A percentile compares a stretch with the other conserved stretches of the same genome.
phyloP scores from a whole-genome alignment of 2,329 filamentous ascomycete genomes.

The Cytospora chrysosperma region DNA sequence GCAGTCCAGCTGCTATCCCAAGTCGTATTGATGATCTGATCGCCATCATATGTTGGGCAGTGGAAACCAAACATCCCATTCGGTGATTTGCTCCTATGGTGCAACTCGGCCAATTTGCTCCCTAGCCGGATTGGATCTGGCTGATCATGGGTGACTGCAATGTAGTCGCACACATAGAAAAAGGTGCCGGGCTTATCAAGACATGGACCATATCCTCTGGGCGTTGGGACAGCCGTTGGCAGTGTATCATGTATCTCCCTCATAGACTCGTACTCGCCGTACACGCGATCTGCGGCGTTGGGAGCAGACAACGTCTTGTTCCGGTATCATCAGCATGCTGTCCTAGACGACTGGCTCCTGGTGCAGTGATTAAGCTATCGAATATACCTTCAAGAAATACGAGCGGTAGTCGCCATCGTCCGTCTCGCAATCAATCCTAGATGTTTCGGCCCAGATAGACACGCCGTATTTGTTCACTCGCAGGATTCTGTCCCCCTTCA shows the following conservation, averaged over 20 bases:
- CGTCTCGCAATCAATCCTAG: background rate
- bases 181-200: slow-evolving; percentile 25
- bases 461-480: background rate
- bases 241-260: slow-evolving; percentile 30
- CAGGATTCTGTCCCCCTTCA: background rate
- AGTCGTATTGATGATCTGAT: slow-evolving; percentile 28
- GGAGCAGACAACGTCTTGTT: background rate
- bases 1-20: slow-evolving; percentile 42
- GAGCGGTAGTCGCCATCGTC: background rate
- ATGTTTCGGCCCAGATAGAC: background rate
- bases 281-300: too few relatives aligned
- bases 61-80: slow-evolving; percentile 40
- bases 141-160: slow-evolving; percentile 28
- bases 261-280: slow-evolving; percentile 33
- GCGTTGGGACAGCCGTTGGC: slow-evolving; percentile 32
- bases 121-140: slow-evolving; percentile 23
- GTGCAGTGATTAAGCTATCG: too few relatives aligned
- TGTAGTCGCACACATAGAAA: slow-evolving; percentile 35
- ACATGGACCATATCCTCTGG: slow-evolving; percentile 29
- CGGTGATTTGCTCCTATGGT: slow-evolving; percentile 22
- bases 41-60: slow-evolving; percentile 35
- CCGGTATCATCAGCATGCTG: background rate
- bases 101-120: slow-evolving; percentile 20
- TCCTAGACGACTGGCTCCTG: too few relatives aligned
- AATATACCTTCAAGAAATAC: background rate